Conservation (phyloP, 176 grass and related monocot species). For the Themeda triandra region DNA sequence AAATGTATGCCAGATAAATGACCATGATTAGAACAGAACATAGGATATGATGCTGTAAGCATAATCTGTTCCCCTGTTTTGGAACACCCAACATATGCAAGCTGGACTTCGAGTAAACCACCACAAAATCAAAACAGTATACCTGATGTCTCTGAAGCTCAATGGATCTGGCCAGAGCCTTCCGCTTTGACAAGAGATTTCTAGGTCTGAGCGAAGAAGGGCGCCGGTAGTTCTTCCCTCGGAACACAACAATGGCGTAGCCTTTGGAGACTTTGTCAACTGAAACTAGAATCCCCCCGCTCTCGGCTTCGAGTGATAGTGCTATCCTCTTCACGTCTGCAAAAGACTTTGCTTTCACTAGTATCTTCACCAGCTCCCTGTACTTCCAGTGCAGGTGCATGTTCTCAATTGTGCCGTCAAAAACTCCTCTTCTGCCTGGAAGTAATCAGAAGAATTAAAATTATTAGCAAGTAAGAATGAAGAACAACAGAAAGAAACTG, state of each 20-base stretch:
- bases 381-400: conserved; percentile 99
- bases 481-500: not conserved
- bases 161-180: conserved; percentile 85
- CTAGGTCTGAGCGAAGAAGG: conserved; percentile 62
- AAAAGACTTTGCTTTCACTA: conserved; percentile 75
- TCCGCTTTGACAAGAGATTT: conserved; percentile 85
- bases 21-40: not conserved
- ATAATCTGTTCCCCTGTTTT: not conserved
- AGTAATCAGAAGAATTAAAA: not conserved
- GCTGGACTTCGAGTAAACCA: not conserved
- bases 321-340: conserved; percentile 66
- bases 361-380: conserved; percentile 85
- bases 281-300: conserved; percentile 75
- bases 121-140: not conserved
- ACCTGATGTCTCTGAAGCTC: conserved; percentile 90
- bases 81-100: not conserved
- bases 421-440: conserved; percentile 92
- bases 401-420: conserved; percentile 91
- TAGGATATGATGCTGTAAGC: not conserved
- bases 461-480: not conserved
- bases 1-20: not conserved
- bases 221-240: conserved; percentile 66
- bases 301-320: conserved; percentile 87
- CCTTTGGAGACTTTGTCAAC: conserved; percentile 97
- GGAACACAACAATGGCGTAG: conserved; percentile 78